Evolutionary conservation across 495 filamentous ascomycete genomes (phyloP), one percentile per base, ranked within the genome.

Genomic region (Patellaria atrata): DNA sequence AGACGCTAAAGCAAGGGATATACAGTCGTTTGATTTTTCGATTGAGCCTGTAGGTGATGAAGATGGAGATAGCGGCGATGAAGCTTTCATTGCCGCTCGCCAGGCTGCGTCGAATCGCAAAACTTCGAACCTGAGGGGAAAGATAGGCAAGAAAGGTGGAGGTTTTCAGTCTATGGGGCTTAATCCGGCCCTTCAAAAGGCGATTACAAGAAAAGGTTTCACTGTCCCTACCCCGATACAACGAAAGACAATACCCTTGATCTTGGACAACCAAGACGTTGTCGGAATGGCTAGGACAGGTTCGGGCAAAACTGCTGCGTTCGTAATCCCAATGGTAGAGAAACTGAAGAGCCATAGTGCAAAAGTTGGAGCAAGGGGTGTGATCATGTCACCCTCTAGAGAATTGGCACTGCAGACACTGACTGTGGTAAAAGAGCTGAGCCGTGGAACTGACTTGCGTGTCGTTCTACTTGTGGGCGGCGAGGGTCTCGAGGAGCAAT

Each of bases 311-410:
- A 94, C 86, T 1, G 89, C 87, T 1, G 87, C 89, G 10, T 97
- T 97, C 54, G 83, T 97, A 4, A 87, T 97, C 37, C 89, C 89
- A 26, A 89, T 97, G 86, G 80, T 99, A 40, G 79, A 96, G 62
- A 82, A 79, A 34, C 63, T 99, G 42, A 91, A 82, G 57, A 65
- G 70, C n/a, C 89, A 99, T 50, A 92, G 78, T 48, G 73, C 73
- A 7, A 75, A 73, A 51, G 70, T 96, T 41, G 89, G 89, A 17
- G 71, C 83, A 22, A 67, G 89, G 44, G 91, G 73, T 8, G 59
- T 96, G 35, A 75, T 99, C 22, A 47, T 99, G 47, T 93, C 86
- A 17, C 89, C 89, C 1, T 91, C 83, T 13, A 67, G 89, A 54
- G 89, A 99, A 55, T 60, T 99, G 43, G 89, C 89, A 7, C 58